Conservation (phyloP, 106 monocot species). For the Dendrobium officinale region DNA sequence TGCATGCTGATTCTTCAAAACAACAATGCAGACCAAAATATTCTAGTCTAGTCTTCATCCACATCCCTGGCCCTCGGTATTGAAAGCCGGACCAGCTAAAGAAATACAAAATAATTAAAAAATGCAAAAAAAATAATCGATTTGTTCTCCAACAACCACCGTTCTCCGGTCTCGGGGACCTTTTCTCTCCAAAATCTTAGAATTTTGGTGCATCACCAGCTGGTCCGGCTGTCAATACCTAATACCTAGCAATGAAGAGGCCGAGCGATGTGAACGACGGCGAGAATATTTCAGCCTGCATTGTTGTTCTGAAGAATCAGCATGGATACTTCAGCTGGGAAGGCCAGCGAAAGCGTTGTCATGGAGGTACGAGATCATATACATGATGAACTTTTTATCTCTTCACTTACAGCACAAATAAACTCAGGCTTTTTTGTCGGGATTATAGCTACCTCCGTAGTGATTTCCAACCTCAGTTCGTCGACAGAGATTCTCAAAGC, state of each 20-base stretch:
- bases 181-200: no score
- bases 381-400: no score
- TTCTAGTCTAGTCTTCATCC: background rate
- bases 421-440: background rate
- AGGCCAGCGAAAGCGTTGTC: background rate
- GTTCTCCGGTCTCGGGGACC: no score
- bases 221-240: background rate
- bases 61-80: background rate
- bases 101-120: no score
- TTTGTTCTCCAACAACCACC: no score
- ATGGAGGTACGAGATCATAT: background rate
- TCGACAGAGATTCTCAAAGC: background rate
- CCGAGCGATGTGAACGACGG: background rate
- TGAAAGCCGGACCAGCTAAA: no score
- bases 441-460: background rate
- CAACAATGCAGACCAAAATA: background rate
- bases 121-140: no score
- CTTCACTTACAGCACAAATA: background rate
- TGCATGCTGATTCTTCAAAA: background rate
- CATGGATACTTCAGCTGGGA: background rate
- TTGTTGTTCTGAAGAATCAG: background rate
- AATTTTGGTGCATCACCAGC: no score
- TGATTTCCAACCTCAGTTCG: background rate
- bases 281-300: constrained; percentile 1
- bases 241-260: background rate